Evolutionary conservation across 2,329 filamentous ascomycete genomes (phyloP).

Genomic region (Colletotrichum shisoi): DNA sequence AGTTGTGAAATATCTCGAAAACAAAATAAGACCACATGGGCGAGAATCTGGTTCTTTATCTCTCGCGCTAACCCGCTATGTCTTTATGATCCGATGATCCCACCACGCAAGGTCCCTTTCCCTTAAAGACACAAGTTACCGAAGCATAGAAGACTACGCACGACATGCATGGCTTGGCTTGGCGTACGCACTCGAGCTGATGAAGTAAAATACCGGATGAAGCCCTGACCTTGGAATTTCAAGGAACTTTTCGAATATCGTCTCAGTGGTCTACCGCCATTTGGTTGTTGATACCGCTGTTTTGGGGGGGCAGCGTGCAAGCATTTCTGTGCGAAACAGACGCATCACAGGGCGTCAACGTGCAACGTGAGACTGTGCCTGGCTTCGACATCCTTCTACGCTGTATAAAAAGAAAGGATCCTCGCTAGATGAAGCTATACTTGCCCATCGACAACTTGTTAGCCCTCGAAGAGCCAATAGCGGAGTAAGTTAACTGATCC

Average conservation of each 20-base stretch:
- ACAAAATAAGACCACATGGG: background rate
- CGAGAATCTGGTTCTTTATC: background rate
- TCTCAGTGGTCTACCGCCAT: background rate
- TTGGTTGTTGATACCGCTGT: background rate
- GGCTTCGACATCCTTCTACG: background rate
- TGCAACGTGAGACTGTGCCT: conserved; percentile 31
- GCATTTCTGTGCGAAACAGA: conserved; percentile 8
- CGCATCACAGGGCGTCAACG: conserved; percentile 23
- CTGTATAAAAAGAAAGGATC: background rate
- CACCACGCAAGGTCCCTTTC: background rate
- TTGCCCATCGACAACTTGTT: background rate
- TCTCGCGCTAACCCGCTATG: background rate
- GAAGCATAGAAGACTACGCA: too few relatives aligned
- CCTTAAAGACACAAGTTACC: too few relatives aligned
- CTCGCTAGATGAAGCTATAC: conserved; percentile 16
- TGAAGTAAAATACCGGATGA: too few relatives aligned
- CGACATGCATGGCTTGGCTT: too few relatives aligned
- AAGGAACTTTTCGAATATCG: conserved; percentile 1
- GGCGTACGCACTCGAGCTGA: too few relatives aligned
- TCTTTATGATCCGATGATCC: background rate
- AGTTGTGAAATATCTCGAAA: background rate
- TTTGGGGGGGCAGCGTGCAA: background rate
- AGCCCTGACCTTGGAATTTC: too few relatives aligned
- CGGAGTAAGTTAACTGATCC: conserved; percentile 10
- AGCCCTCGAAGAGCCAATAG: background rate